These are phyloP conservation scores for Endothia cerciana DNA, from an alignment of 2,329 filamentous ascomycete genomes.

Conservation along the genomic window DNA sequence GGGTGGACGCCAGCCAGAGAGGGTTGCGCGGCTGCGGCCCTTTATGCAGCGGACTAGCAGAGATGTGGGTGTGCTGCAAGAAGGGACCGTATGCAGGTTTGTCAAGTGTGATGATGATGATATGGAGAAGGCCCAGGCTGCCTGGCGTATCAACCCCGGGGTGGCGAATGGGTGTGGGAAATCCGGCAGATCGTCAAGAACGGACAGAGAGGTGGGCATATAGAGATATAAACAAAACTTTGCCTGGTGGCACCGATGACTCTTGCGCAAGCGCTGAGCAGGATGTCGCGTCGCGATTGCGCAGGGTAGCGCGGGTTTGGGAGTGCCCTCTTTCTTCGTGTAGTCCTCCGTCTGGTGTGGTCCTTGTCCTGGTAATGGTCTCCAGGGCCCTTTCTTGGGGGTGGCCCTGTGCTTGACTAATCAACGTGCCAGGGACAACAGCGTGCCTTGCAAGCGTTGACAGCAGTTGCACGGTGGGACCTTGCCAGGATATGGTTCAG, in stretches of 20 bases:
- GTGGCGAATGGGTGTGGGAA: constrained; percentile 23
- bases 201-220: neutral
- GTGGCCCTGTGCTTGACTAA: too few species aligned
- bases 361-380: constrained; percentile 4
- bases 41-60: constrained; percentile 25
- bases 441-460: constrained; percentile 1
- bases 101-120: neutral
- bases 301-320: constrained; percentile 23
- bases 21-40: constrained; percentile 25
- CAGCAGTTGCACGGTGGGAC: neutral
- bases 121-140: constrained; percentile 1
- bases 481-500: constrained; percentile 11
- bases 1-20: constrained; percentile 15
- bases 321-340: constrained; percentile 8
- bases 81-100: neutral
- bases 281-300: constrained; percentile 30
- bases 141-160: constrained; percentile 21
- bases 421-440: neutral
- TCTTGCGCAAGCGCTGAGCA: constrained; percentile 24
- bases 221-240: constrained; percentile 6
- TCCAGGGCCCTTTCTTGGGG: neutral
- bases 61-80: constrained; percentile 12
- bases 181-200: neutral
- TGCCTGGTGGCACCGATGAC: constrained; percentile 15
- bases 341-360: constrained; percentile 8